phyloP scores from a whole-genome alignment of 2,329 filamentous ascomycete genomes.

The Laburnicola sp. region DNA sequence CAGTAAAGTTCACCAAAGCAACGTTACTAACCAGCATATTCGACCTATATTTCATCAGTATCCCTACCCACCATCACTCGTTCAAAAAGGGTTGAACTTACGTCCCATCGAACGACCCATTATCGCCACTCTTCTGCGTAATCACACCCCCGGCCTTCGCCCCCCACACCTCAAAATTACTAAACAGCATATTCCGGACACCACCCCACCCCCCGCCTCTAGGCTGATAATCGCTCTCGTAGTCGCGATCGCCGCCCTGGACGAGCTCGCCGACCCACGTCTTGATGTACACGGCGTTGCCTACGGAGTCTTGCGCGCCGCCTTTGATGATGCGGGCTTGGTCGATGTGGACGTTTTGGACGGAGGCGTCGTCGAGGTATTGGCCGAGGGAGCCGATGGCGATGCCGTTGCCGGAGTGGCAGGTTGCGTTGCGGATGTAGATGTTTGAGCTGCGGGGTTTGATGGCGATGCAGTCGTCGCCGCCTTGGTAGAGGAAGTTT shows the following conservation, averaged over 20 bases:
- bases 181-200: conserved; percentile 55
- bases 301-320: conserved; percentile 49
- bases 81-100: conserved; percentile 26
- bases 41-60: not conserved
- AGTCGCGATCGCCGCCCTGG: conserved; percentile 43
- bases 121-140: conserved; percentile 55
- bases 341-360: conserved; percentile 54
- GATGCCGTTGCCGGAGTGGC: conserved; percentile 57
- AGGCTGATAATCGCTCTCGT: conserved; percentile 55
- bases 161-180: conserved; percentile 56
- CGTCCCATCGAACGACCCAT: conserved; percentile 54
- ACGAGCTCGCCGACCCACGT: conserved; percentile 58
- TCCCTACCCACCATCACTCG: not conserved
- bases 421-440: conserved; percentile 57
- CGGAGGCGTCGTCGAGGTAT: conserved; percentile 58
- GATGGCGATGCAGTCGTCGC: conserved; percentile 64
- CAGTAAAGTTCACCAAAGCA: conserved; percentile 57
- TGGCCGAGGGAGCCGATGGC: conserved; percentile 59
- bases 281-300: conserved; percentile 56
- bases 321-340: conserved; percentile 50
- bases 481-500: conserved; percentile 59
- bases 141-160: conserved; percentile 51
- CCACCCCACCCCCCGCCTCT: conserved; percentile 59
- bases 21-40: conserved; percentile 57
- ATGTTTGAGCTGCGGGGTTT: conserved; percentile 66